Conservation (phyloP, 2,329 filamentous ascomycete genomes). For the Zalaria obscura region DNA sequence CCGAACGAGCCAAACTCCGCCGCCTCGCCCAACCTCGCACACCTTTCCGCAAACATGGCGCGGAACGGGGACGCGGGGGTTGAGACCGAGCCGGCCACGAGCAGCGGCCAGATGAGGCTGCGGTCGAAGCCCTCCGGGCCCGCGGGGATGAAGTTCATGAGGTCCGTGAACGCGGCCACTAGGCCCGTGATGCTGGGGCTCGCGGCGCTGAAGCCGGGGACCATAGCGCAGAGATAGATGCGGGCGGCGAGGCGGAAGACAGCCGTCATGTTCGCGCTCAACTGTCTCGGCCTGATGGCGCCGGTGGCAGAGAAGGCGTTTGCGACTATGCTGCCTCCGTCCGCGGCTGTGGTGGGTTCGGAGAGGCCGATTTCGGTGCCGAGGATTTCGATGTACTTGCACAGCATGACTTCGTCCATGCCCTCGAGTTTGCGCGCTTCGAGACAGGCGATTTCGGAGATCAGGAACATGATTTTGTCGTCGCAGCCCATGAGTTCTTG, state of each 20-base stretch:
- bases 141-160: slow-evolving; percentile 69
- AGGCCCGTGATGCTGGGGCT: slow-evolving; percentile 63
- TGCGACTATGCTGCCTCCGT: slow-evolving; percentile 17
- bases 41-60: slow-evolving; percentile 60
- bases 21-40: slow-evolving; percentile 60
- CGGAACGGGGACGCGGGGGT: slow-evolving; percentile 62
- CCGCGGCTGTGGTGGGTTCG: slow-evolving; percentile 42
- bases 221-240: slow-evolving; percentile 91
- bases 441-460: slow-evolving; percentile 92
- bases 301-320: slow-evolving; percentile 48
- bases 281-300: slow-evolving; percentile 64
- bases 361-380: slow-evolving; percentile 75
- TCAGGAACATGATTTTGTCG: slow-evolving; percentile 92
- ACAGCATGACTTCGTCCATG: slow-evolving; percentile 74
- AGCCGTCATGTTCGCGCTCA: slow-evolving; percentile 76
- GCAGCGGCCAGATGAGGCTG: slow-evolving; percentile 82
- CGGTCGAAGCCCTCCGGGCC: slow-evolving; percentile 77
- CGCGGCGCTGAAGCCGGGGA: slow-evolving; percentile 70
- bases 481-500: slow-evolving; percentile 95
- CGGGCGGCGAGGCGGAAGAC: slow-evolving; percentile 85
- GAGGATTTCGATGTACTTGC: slow-evolving; percentile 77
- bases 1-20: slow-evolving; percentile 74
- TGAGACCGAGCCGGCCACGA: slow-evolving; percentile 72
- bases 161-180: slow-evolving; percentile 61
- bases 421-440: slow-evolving; percentile 74